A percentile compares a stretch with the other conserved stretches of the same genome.
Conservation (phyloP, 2,329 filamentous ascomycete genomes). For the Penicillium sp. region DNA sequence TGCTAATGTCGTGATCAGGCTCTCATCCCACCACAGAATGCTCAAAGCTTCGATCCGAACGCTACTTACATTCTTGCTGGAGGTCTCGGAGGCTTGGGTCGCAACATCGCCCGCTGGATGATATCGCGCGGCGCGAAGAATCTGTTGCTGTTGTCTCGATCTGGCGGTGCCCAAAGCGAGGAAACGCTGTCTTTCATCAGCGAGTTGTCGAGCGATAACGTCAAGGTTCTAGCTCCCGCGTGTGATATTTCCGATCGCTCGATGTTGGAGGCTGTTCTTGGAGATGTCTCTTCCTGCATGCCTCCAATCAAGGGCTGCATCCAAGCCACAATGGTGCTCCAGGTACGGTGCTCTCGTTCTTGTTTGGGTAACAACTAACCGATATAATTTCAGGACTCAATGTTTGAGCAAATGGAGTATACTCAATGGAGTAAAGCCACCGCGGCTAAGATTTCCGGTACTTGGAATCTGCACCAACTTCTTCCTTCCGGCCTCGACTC, state of each 20-base stretch:
- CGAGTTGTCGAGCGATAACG: constrained; percentile 5
- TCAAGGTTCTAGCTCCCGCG: neutral
- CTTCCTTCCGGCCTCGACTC: constrained; percentile 8
- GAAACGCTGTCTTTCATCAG: constrained; percentile 15
- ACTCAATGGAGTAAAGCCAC: neutral
- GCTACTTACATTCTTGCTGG: constrained; percentile 18
- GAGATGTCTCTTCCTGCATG: neutral
- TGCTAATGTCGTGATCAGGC: neutral
- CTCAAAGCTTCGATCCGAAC: neutral
- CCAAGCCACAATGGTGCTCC: neutral
- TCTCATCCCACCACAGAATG: neutral
- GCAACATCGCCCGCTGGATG: constrained; percentile 10
- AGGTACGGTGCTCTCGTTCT: neutral
- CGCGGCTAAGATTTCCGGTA: neutral
- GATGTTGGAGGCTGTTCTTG: constrained; percentile 13
- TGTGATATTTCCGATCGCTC: neutral
- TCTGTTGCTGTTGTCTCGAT: constrained; percentile 13
- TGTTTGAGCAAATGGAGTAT: neutral
- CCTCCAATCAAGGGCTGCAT: neutral
- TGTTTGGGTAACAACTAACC: neutral
- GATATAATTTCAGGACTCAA: neutral
- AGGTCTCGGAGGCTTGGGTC: constrained; percentile 19
- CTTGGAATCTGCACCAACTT: constrained; percentile 3
- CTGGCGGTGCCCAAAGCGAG: neutral
- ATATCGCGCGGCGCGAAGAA: constrained; percentile 9